These are phyloP conservation scores for Anacardium occidentale DNA, from an alignment of 345 rosid species.

Conservation along the genomic window DNA sequence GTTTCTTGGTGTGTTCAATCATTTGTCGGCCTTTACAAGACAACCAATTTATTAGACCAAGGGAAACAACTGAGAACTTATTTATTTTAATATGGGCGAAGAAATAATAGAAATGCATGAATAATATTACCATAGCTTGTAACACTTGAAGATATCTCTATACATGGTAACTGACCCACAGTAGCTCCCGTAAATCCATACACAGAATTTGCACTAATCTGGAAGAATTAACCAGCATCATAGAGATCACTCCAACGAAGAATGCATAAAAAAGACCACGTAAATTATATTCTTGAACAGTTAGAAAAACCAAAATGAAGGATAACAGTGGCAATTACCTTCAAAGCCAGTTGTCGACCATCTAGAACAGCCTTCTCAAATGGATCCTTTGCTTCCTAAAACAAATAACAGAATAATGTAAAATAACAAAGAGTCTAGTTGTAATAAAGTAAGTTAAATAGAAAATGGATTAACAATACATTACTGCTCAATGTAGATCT, in stretches of 20 bases:
- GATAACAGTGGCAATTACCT: conserved; percentile 44
- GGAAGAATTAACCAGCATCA: conserved; percentile 26
- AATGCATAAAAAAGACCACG: neutral
- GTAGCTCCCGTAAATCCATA: conserved; percentile 99
- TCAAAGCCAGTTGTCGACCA: conserved; percentile 93
- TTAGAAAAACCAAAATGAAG: neutral
- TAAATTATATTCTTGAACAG: neutral
- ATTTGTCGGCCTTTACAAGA: conserved; percentile 79
- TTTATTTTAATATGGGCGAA: neutral
- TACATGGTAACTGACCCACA: conserved; percentile 85
- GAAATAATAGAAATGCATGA: neutral
- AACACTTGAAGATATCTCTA: conserved; percentile 96
- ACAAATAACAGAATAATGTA: conserved; percentile 19
- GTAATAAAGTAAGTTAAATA: neutral
- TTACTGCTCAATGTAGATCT: neutral
- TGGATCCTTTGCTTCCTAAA: conserved; percentile 94
- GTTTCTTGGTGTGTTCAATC: conserved; percentile 94
- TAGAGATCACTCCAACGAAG: conserved; percentile 12
- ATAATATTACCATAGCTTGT: conserved; percentile 82
- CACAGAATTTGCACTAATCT: conserved; percentile 97
- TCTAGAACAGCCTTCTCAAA: conserved; percentile 94
- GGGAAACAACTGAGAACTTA: conserved; percentile 10
- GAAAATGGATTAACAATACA: conserved; percentile 2
- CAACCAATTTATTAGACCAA: conserved; percentile 28
- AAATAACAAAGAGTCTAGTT: conserved; percentile 4